Base-by-base conservation (phyloP, 2,329 filamentous ascomycete genomes). In the Trichoderma koningiopsis region DNA sequence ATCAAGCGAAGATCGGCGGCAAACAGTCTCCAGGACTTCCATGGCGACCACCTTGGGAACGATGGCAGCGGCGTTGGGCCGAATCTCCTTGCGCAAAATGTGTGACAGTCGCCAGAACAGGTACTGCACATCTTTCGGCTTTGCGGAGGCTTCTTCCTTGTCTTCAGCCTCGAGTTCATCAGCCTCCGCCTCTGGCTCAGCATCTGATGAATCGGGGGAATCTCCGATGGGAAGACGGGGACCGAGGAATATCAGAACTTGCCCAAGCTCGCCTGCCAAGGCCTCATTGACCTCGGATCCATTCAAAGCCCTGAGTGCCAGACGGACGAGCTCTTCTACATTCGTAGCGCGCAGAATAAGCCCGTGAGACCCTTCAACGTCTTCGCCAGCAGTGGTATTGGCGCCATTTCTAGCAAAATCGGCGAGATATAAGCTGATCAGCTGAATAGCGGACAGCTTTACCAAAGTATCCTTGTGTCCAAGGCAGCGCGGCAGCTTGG, bases 211-310 rank as follows among this genome's bases (percentile, higher is more conserved):
- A 22, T 83, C 82, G 72, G 79, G 85, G 70, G 72, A 69, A 2
- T 75, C 72, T 29, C 77, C 75, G 13, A 76, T 74, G 22, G 82
- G 80, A 16, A 89, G 79, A 69, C 84, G 84, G 27, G 82, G 88
- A 53, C 90, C 92, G 0, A 99, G 83, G 83, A 97, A 97, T 47
- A 95, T 85, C 43, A 97, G 83, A 72, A 97, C 93, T 72, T 93
- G 91, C 4, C 92, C 88, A 14, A 89, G 89, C 77, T 97, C 93
- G 53, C 88, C 85, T 1, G 92, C 92, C n/a, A 98, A 83, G 11
- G 89, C 85, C 75, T 96, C 91, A 19, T 90, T 89, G 8, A 95
- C 81, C 29, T 89, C 87, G 65, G 63, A 86, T 0, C 87, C 87
- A 59, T 88, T 88, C 56, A 97, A 77, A 22, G 87, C 84, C 58